These are phyloP conservation scores for Xylaria cubensis DNA, from an alignment of 495 filamentous ascomycete species.

Conservation along the genomic window DNA sequence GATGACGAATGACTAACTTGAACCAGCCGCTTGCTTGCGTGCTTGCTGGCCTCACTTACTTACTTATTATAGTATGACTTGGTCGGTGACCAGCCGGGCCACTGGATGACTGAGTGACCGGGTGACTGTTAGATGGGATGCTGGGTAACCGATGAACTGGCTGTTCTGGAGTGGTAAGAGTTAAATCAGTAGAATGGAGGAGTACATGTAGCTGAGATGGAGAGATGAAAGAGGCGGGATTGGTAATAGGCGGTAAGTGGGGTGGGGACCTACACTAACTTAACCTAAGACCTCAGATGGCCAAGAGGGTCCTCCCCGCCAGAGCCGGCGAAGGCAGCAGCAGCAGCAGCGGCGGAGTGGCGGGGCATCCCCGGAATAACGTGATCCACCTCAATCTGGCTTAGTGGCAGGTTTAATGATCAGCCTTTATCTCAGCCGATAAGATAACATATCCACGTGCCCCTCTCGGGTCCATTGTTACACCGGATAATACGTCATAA, in stretches of 20 bases:
- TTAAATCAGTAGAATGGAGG: neutral
- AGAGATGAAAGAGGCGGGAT: neutral
- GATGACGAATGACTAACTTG: constrained; percentile 17
- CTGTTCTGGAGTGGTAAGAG: neutral
- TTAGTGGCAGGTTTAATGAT: neutral
- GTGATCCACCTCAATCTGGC: constrained; percentile 4
- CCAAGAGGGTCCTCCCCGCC: constrained; percentile 9
- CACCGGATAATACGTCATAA: constrained; percentile 12
- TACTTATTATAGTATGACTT: constrained; percentile 9
- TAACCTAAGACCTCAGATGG: neutral
- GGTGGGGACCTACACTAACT: constrained; percentile 19
- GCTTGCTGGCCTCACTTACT: neutral
- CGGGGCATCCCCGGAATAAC: constrained; percentile 19
- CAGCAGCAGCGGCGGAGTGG: constrained; percentile 15
- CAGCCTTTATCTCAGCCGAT: neutral
- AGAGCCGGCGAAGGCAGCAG: neutral
- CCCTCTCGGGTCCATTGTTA: constrained; percentile 6
- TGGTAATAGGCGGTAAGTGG: constrained; percentile 28
- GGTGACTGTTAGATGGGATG: constrained; percentile 5
- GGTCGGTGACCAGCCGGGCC: constrained; percentile 1
- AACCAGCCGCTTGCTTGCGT: neutral
- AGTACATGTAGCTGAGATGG: neutral
- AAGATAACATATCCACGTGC: neutral
- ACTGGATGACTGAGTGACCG: constrained; percentile 5
- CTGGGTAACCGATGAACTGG: neutral